Evolutionary conservation across 225 moss, liverwort and hornwort genomes (phyloP), one percentile per base, ranked within the genome.

Genomic region (Antitrichia curtipendula): DNA sequence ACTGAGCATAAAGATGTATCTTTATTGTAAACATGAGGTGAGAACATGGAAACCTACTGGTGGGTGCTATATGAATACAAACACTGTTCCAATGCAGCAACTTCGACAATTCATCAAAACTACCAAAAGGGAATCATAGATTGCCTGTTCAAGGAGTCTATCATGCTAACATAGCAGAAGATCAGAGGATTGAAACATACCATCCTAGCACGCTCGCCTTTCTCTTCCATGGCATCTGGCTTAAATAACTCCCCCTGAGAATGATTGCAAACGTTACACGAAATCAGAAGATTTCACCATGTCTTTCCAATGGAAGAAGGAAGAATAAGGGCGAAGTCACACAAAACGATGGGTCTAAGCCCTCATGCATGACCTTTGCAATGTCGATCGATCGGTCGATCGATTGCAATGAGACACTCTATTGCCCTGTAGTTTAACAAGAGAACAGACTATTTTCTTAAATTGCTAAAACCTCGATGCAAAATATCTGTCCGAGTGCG

Each of bases 191-290:
- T 59, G 75, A 27, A 79, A 81, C 90, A 74, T 80, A 96, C 97
- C 97, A 97, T 95, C 93, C 98, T 94, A 63, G 98, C 98, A 63
- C 96, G 95, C 88, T 98, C 98, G 88, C 98, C 98, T 89, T 98
- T 98, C 92, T 98, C 98, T 89, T 98, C 98, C 91, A 95, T 86
- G 29, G 97, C 98, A 75, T 97, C 97, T 25, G 95, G 82, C 90
- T 97, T 98, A 81, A 97, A 93, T 70, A 97, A 84, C 87, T 92
- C 96, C 86, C 94, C 96, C 98, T 98, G 90, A 79, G 31, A 60
- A 60, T 27, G 10, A 58, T 65, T 54, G 22, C 15, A 81, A 60
- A 22, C 14, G 19, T 68, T 24, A n/a, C 25, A 64, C n/a, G 63
- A 10, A 65, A 23, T 69, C 17, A 82, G 53, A 7, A 68, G 17